Evolutionary conservation across 2,329 filamentous ascomycete genomes (phyloP), one percentile per base, ranked within the genome.

Genomic region (Cladorrhinum sp.): DNA sequence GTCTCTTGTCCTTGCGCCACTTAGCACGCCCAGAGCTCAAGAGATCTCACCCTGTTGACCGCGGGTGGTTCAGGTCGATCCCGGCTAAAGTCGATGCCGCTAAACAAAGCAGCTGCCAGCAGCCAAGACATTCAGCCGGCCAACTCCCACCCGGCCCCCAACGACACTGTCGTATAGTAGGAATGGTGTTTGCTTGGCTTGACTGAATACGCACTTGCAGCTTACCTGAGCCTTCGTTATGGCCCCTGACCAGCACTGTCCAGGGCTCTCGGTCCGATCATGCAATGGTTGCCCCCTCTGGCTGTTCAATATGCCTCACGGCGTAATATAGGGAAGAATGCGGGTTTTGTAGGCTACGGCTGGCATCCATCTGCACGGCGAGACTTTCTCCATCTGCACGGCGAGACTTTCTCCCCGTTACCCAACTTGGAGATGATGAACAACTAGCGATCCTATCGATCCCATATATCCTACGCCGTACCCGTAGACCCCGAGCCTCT

Each of bases 1-100:
- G 58, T 62, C 48, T 62, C 57, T 62, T 57, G 57, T 55, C 38
- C 56, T 51, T 25, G 56, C 57, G 50, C 60, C 60, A 57, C 57
- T 36, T n/a, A 41, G 12, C 18, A 36, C 32, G 25, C 51, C 25
- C 29, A 58, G 50, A 51, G 32, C 20, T 32, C 49, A 49, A 51
- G 50, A 25, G 54, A 55, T 50, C 48, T 38, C 38, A 48, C 48
- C 50, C 54, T 53, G 57, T 52, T 60, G 55, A 55, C 50, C 3
- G 24, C 41, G 18, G 12, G 4, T 25, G 3, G 49, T 50, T 13
- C 49, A 20, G 53, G 18, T 56, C 53, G 53, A 56, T 56, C 53
- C 41, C 53, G 53, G 53, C 53, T 56, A 56, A 56, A 56, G 53
- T 48, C 20, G n/a, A 23, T 45, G 20, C 32, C 52, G 20, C 52